Base-by-base conservation (phyloP, 225 moss, liverwort and hornwort genomes). In the Asterella californica region DNA sequence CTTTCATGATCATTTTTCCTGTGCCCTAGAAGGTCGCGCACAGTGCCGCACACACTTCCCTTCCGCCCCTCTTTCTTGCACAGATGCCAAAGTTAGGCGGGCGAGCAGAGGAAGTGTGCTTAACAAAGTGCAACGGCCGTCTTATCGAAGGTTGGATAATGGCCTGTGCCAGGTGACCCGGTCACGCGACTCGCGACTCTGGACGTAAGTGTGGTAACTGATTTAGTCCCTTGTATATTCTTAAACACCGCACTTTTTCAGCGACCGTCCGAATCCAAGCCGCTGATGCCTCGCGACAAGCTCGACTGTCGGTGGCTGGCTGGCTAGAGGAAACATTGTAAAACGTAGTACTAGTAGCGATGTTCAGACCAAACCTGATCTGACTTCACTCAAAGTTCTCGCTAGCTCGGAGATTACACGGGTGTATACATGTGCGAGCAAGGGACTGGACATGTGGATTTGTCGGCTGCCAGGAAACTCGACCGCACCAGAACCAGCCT, bases 381-480 rank as follows among this genome's bases (percentile, higher is more conserved):
- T 22, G 24, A 29, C 62, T 7, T 42, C 42, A 42, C 42, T 42
- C 42, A 42, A 42, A 42, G 42, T 42, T 42, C 42, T 15, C 27
- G 62, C 62, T 62, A 25, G 62, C 24, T 62, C 24, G 27, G 62
- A 2, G 19, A 62, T 64, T 15, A 29, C 64, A 19, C 57, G 17
- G 5, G 57, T 18, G 18, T 57, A 19, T 24, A 57, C 10, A 15
- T 0, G 17, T 57, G 24, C 17, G 57, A 57, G 57, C 57, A 19
- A 53, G 53, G 1, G 57, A 18, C 0, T 42, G 10, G 15, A 57
- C 68, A 37, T 34, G 68, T 69, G 68, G 68, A 69, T 37, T 15
- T 69, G 68, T 69, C 68, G 68, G 68, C 68, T 69, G 68, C 68
- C 15, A 69, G 68, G 68, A 69, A 37, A 69, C 68, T 69, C 68